Evolutionary conservation across 495 filamentous ascomycete species (phyloP).

Genomic region (Geoglossum glabrum): DNA sequence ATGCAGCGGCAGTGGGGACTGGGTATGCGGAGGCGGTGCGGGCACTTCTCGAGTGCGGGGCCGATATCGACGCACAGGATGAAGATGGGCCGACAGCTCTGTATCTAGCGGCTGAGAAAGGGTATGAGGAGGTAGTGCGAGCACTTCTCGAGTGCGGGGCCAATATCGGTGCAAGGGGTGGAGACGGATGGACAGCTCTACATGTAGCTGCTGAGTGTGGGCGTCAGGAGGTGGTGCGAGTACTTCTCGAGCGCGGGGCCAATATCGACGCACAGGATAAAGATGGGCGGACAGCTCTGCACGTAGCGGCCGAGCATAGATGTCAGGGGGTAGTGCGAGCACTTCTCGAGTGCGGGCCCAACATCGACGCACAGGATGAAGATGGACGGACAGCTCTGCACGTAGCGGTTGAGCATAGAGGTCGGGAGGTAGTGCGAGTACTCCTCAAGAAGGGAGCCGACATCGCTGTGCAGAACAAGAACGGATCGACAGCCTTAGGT

Average conservation of each 20-base stretch:
- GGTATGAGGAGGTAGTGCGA: not conserved
- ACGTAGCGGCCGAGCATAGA: not conserved
- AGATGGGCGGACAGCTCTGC: not conserved
- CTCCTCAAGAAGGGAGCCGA: no score
- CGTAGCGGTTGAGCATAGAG: no score
- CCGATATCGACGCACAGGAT: not conserved
- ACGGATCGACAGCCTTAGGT: no score
- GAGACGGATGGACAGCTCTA: not conserved
- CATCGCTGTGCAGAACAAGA: no score
- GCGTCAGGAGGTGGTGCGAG: not conserved
- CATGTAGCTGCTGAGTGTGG: not conserved
- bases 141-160: not conserved
- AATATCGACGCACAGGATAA: not conserved
- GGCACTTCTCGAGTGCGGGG: conserved; percentile 7
- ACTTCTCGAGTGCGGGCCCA: no score
- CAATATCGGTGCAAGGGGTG: not conserved
- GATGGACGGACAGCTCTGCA: no score
- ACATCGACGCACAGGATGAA: no score
- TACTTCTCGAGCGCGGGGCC: not conserved
- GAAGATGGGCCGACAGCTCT: not conserved
- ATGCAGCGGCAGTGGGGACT: no score
- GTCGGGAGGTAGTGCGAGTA: no score
- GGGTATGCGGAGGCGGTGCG: no score
- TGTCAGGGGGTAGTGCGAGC: no score
- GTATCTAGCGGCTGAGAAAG: not conserved